A percentile compares a stretch with the other conserved stretches of the same genome.
These are phyloP conservation scores for Sarcomyxa edulis DNA, from an alignment of 768 basidiomycete species.

Conservation along the genomic window DNA sequence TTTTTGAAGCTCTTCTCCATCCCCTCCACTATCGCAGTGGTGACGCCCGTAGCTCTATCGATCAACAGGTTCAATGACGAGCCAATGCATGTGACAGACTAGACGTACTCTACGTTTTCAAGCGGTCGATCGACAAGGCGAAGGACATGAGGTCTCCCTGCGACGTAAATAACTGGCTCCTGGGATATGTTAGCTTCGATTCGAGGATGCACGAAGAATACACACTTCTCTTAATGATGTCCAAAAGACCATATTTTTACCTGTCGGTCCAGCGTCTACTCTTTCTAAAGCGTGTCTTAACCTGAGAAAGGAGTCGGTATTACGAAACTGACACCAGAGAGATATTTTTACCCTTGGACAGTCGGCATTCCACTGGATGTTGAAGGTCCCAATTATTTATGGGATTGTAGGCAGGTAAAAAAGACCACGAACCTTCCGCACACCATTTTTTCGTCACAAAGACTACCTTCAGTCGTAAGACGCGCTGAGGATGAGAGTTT, in stretches of 20 bases:
- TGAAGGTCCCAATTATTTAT: conserved; percentile 9
- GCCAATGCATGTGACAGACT: neutral
- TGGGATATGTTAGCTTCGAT: conserved; percentile 20
- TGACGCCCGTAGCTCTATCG: conserved; percentile 85
- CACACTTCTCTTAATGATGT: conserved; percentile 88
- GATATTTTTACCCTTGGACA: conserved; percentile 61
- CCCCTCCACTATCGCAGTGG: conserved; percentile 81
- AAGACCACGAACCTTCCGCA: conserved; percentile 62
- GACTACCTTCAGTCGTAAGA: conserved; percentile 22
- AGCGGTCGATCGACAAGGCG: conserved; percentile 83
- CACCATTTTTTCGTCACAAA: conserved; percentile 52
- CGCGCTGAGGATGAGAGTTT: conserved; percentile 21
- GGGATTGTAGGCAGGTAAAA: conserved; percentile 4
- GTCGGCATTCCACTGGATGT: conserved; percentile 88
- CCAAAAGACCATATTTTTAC: conserved; percentile 78
- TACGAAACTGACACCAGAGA: neutral
- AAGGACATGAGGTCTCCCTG: conserved; percentile 85
- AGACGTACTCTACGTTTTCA: conserved; percentile 89
- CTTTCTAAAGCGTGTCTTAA: conserved; percentile 72
- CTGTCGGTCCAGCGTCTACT: conserved; percentile 79
- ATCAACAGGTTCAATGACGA: neutral
- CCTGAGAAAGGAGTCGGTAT: conserved; percentile 30
- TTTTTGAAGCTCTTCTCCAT: conserved; percentile 88
- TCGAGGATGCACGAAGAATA: conserved; percentile 1
- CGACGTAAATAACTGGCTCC: conserved; percentile 92